Evolutionary conservation across 192 early-diverging fungal species (phyloP).

Genomic region (Diversispora epigaea): DNA sequence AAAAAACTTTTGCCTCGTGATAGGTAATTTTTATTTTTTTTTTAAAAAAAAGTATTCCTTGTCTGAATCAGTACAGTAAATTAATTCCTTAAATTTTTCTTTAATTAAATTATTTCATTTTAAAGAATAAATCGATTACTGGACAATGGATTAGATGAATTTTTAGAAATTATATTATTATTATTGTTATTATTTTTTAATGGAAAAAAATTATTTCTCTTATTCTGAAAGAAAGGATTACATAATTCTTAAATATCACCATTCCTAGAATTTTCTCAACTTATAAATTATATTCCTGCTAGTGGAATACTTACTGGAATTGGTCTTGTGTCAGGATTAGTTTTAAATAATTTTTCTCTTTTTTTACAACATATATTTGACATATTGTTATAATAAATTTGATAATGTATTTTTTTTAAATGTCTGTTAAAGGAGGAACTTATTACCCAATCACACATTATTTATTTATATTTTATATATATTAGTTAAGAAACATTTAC

Average conservation of each 20-base stretch:
- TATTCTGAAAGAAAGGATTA: not conserved
- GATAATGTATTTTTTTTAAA: constrained; percentile 22
- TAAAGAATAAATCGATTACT: constrained; percentile 68
- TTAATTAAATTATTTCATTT: not conserved
- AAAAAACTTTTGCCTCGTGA: constrained; percentile 92
- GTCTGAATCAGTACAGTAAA: too few species aligned
- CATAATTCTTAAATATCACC: constrained; percentile 61
- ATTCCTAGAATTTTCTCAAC: constrained; percentile 92
- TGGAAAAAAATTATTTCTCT: not conserved
- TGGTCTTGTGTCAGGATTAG: constrained; percentile 83
- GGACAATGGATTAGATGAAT: constrained; percentile 63
- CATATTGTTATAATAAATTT: constrained; percentile 4
- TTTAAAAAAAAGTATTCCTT: not conserved
- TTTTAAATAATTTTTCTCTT: not conserved
- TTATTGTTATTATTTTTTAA: not conserved
- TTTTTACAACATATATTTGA: too few species aligned
- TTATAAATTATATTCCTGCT: constrained; percentile 83
- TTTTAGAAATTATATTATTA: too few species aligned
- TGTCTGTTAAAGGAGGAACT: constrained; percentile 92
- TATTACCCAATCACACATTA: constrained; percentile 85
- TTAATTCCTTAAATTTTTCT: not conserved
- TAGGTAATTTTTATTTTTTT: constrained; percentile 48
- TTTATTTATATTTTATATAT: constrained; percentile 1
- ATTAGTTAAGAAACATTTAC: constrained; percentile 93
- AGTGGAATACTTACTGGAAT: constrained; percentile 96